Evolutionary conservation across 306 rosid species (phyloP).

Genomic region (Cotoneaster glaucophyllus): DNA sequence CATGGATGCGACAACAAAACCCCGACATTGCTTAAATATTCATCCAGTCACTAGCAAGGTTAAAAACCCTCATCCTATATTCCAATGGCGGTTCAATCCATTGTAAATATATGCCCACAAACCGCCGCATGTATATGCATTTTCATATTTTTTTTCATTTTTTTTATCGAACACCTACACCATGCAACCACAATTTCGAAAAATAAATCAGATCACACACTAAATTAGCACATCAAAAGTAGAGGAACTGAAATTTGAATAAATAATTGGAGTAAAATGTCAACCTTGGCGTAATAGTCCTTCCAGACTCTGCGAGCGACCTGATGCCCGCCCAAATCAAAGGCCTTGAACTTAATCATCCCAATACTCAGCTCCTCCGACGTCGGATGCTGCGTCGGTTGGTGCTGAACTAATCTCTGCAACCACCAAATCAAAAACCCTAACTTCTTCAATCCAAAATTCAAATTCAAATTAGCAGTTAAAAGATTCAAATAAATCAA

Average conservation of each 20-base stretch:
- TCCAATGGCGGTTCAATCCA: neutral
- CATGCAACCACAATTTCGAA: neutral
- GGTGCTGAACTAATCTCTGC: conserved; percentile 83
- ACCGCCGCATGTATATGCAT: neutral
- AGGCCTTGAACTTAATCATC: conserved; percentile 73
- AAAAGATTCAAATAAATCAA: neutral
- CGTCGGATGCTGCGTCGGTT: conserved; percentile 78
- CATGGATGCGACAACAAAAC: neutral
- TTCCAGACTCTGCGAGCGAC: conserved; percentile 89
- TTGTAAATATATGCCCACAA: neutral
- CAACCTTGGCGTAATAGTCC: conserved; percentile 76
- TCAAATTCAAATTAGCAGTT: neutral
- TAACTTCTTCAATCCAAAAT: neutral
- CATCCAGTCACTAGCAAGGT: neutral
- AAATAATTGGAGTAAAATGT: neutral
- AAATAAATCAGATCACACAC: neutral
- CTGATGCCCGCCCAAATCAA: conserved; percentile 85
- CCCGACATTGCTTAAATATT: neutral
- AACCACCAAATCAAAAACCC: neutral
- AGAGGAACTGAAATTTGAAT: neutral
- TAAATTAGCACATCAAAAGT: conserved; percentile 2
- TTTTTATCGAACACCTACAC: neutral
- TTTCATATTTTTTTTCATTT: neutral
- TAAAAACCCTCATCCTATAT: neutral
- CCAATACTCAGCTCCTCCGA: conserved; percentile 84